Evolutionary conservation across 2,329 filamentous ascomycete genomes (phyloP).

Genomic region (Botrytis fragariae): DNA sequence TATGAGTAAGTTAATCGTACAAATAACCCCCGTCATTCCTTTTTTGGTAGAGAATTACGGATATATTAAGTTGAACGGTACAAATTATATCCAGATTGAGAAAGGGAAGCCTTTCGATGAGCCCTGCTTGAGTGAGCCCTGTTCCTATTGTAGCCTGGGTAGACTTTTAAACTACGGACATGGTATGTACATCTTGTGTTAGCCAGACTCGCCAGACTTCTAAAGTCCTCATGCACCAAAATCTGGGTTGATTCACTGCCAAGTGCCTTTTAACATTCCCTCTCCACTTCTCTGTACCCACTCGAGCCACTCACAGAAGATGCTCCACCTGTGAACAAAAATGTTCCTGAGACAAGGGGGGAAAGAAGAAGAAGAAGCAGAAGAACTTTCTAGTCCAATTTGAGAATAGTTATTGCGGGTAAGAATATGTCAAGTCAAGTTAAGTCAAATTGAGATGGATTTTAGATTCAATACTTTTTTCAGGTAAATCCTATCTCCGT

Average conservation of each 20-base stretch:
- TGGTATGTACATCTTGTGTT: neutral
- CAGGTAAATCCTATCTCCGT: neutral
- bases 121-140: neutral
- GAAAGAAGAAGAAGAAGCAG: neutral
- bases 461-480: neutral
- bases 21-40: neutral
- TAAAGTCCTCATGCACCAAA: neutral
- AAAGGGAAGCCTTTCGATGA: neutral
- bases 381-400: neutral
- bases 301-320: neutral
- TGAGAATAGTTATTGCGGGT: neutral
- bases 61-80: neutral
- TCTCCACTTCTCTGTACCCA: neutral
- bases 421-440: neutral
- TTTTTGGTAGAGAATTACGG: neutral
- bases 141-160: neutral
- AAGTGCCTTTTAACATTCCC: neutral
- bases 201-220: neutral
- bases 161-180: neutral
- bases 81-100: neutral
- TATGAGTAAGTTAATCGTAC: neutral
- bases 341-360: constrained; percentile 6
- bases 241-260: neutral
- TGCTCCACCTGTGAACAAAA: neutral
- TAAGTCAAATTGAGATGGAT: neutral